phyloP scores from a whole-genome alignment of 495 filamentous ascomycete genomes.

The Elasticomyces elasticus region DNA sequence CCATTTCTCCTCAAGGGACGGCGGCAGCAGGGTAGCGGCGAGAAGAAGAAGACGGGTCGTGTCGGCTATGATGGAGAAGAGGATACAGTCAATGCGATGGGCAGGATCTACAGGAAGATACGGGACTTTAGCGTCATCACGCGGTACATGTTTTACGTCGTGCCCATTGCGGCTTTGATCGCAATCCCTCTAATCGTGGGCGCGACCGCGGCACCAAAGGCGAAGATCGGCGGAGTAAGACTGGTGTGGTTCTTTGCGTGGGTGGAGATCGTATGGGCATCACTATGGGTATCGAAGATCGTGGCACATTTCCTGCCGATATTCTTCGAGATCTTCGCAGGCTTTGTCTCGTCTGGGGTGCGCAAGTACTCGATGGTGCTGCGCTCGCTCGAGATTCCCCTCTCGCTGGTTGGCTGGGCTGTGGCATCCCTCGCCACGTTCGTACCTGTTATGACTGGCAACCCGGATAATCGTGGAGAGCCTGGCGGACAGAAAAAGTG shows the following conservation, averaged over 20 bases:
- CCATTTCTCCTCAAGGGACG: slow-evolving; percentile 47
- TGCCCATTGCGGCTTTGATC: slow-evolving; percentile 64
- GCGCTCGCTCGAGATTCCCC: slow-evolving; percentile 65
- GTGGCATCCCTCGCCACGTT: slow-evolving; percentile 73
- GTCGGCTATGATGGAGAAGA: slow-evolving; percentile 46
- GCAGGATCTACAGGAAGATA: slow-evolving; percentile 76
- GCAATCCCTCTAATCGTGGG: slow-evolving; percentile 73
- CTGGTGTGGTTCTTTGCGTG: slow-evolving; percentile 77
- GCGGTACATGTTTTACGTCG: slow-evolving; percentile 79
- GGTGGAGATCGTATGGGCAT: slow-evolving; percentile 64
- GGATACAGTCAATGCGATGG: slow-evolving; percentile 64
- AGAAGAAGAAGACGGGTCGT: slow-evolving; percentile 38
- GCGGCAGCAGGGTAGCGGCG: slow-evolving; percentile 39
- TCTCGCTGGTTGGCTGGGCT: slow-evolving; percentile 82
- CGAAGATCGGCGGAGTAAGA: slow-evolving; percentile 53
- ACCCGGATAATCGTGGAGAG: slow-evolving; percentile 25
- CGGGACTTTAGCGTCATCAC: slow-evolving; percentile 76
- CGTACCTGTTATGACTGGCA: slow-evolving; percentile 48
- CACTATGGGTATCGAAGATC: slow-evolving; percentile 79
- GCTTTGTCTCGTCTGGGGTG: slow-evolving; percentile 82
- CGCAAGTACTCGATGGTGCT: slow-evolving; percentile 85
- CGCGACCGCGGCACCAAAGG: slow-evolving; percentile 42
- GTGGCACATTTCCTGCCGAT: slow-evolving; percentile 66
- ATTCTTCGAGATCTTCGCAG: slow-evolving; percentile 77
- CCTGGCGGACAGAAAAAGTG: slow-evolving; percentile 29